These are phyloP conservation scores for Cryomyces antarcticus DNA, from an alignment of 495 filamentous ascomycete species.

Conservation along the genomic window DNA sequence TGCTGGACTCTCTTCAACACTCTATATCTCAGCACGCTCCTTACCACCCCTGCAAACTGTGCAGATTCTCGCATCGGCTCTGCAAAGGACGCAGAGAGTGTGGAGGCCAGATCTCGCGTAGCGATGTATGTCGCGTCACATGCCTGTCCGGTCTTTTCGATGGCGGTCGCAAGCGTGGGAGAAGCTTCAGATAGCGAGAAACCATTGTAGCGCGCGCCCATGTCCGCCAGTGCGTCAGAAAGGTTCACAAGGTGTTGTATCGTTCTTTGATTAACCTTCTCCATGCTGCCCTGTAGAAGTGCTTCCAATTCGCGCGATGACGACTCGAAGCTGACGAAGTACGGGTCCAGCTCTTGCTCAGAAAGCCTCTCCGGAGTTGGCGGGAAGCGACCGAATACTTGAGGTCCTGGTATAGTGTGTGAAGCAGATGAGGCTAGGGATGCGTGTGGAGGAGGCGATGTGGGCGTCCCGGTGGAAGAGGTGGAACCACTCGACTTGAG, in stretches of 20 bases:
- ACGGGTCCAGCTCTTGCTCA: conserved; percentile 84
- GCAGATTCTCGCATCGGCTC: conserved; percentile 95
- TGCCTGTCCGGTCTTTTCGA: conserved; percentile 85
- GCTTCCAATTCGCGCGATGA: conserved; percentile 74
- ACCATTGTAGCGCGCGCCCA: conserved; percentile 88
- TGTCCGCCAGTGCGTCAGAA: conserved; percentile 73
- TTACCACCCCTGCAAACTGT: conserved; percentile 88
- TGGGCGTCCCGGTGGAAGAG: conserved; percentile 29
- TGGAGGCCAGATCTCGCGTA: conserved; percentile 71
- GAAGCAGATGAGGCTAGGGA: conserved; percentile 30
- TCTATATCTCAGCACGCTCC: conserved; percentile 67
- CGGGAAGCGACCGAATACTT: conserved; percentile 62
- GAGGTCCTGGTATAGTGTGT: conserved; percentile 38
- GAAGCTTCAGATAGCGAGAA: conserved; percentile 87
- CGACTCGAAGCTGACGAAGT: conserved; percentile 79
- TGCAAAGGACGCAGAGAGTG: conserved; percentile 72
- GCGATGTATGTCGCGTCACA: conserved; percentile 92
- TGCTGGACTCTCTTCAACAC: conserved; percentile 87
- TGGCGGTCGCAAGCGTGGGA: conserved; percentile 70
- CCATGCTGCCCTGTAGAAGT: conserved; percentile 75
- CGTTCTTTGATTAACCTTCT: conserved; percentile 84
- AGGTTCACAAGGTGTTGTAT: conserved; percentile 62
- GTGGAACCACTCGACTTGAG: conserved; percentile 39
- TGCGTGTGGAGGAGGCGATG: conserved; percentile 25
- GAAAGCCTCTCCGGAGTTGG: conserved; percentile 52